Percentiles rank a stretch among this genome's conserved stretches.
Evolutionary conservation across 2,329 filamentous ascomycete species (phyloP).

Genomic region (Penicillium polonicum): DNA sequence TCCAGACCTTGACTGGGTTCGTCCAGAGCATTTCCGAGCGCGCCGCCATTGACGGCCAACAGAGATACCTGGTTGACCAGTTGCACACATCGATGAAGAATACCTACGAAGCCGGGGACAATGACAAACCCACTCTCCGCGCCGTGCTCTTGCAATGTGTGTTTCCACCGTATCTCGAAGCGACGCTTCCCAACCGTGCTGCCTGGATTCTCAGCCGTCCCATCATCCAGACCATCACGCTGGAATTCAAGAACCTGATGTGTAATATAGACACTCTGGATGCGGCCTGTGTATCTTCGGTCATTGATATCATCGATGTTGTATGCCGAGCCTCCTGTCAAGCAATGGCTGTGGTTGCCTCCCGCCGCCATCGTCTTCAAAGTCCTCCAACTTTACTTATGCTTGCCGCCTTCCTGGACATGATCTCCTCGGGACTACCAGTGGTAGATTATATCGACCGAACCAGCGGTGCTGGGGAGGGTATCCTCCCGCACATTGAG

Average conservation of each 20-base stretch:
- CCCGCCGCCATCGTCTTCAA: constrained; percentile 35
- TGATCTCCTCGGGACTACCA: constrained; percentile 42
- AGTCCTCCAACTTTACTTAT: constrained; percentile 42
- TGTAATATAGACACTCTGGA: constrained; percentile 48
- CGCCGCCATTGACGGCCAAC: constrained; percentile 58
- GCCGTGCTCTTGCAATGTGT: constrained; percentile 54
- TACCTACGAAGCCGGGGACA: constrained; percentile 43
- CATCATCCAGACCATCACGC: constrained; percentile 49
- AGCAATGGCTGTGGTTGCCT: constrained; percentile 39
- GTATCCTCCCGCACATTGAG: constrained; percentile 34
- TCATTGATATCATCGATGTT: constrained; percentile 37
- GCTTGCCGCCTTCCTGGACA: constrained; percentile 41
- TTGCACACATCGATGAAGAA: constrained; percentile 51
- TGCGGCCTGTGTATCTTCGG: constrained; percentile 36
- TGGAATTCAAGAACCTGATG: constrained; percentile 46
- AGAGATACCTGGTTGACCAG: constrained; percentile 56
- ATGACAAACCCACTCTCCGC: constrained; percentile 48
- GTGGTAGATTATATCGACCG: constrained; percentile 51
- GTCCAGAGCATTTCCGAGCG: constrained; percentile 60
- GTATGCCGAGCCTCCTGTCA: constrained; percentile 41
- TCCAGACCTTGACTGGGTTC: constrained; percentile 58
- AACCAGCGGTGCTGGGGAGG: constrained; percentile 25
- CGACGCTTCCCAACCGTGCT: constrained; percentile 44
- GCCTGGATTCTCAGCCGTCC: constrained; percentile 56
- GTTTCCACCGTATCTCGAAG: constrained; percentile 58